Conservation (phyloP, 176 grass and related monocot genomes). For the Puccinellia tenuiflora region DNA sequence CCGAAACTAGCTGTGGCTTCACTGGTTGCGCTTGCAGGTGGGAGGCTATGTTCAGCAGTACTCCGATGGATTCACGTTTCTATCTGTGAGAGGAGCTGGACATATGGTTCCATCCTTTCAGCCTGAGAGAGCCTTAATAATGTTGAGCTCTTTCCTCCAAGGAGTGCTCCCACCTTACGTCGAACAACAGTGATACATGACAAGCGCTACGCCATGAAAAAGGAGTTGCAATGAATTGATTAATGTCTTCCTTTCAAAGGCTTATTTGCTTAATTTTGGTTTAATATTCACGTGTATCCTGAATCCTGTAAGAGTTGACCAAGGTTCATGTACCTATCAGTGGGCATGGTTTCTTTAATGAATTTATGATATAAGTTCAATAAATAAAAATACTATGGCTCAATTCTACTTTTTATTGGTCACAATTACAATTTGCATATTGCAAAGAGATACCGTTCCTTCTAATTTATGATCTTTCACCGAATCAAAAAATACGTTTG, state of each 20-base stretch:
- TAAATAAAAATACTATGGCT: background rate
- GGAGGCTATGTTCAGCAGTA: slow-evolving; percentile 43
- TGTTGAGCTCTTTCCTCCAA: slow-evolving; percentile 33
- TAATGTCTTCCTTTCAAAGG: background rate
- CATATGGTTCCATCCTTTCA: slow-evolving; percentile 45
- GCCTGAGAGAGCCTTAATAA: slow-evolving; percentile 30
- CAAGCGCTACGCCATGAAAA: background rate
- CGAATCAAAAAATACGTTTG: no score
- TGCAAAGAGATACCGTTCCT: no score
- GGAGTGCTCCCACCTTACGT: slow-evolving; percentile 26
- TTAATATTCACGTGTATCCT: background rate
- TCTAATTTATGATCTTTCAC: no score
- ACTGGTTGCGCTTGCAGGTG: background rate
- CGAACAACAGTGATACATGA: background rate
- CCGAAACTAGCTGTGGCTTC: background rate
- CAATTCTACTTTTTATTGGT: background rate
- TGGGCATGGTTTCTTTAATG: background rate
- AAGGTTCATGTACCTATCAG: background rate
- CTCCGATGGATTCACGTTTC: slow-evolving; percentile 22
- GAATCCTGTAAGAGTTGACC: background rate
- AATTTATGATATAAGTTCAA: no score
- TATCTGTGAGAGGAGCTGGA: slow-evolving; percentile 40
- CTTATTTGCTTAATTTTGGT: background rate
- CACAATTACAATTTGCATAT: no score
- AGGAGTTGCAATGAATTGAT: background rate